phyloP scores from a whole-genome alignment of 2,329 filamentous ascomycete species.

The Pleurostoma richardsiae region DNA sequence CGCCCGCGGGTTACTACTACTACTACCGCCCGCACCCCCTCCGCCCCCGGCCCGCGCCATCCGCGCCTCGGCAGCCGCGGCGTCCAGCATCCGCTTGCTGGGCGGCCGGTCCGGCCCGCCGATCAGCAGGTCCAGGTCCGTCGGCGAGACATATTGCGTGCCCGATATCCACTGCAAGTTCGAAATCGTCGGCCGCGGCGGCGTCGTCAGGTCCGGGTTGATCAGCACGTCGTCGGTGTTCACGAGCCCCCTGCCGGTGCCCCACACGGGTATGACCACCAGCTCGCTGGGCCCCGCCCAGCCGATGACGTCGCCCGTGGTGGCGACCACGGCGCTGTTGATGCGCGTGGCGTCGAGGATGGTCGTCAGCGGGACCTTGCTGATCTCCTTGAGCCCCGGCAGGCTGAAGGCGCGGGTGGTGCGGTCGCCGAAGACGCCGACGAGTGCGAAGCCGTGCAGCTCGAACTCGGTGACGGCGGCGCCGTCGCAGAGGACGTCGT shows the following conservation, averaged over 20 bases:
- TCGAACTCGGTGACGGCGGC: constrained; percentile 73
- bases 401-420: constrained; percentile 76
- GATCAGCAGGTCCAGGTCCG: constrained; percentile 86
- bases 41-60: constrained; percentile 37
- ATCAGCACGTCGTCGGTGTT: constrained; percentile 67
- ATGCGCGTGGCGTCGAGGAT: constrained; percentile 72
- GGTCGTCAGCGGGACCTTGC: constrained; percentile 53
- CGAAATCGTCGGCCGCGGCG: constrained; percentile 84
- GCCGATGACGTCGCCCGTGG: constrained; percentile 75
- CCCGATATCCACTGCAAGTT: constrained; percentile 96
- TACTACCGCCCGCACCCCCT: constrained; percentile 14
- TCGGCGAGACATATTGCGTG: constrained; percentile 82
- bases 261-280: constrained; percentile 79
- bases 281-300: constrained; percentile 89
- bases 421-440: constrained; percentile 81
- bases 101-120: constrained; percentile 83
- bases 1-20: constrained; percentile 9
- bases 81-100: constrained; percentile 81
- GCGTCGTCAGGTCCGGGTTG: constrained; percentile 69
- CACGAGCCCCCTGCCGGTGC: constrained; percentile 60
- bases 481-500: constrained; percentile 75
- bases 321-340: constrained; percentile 63
- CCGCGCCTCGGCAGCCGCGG: constrained; percentile 69
- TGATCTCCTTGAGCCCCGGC: constrained; percentile 84
- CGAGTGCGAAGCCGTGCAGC: constrained; percentile 70